Evolutionary conservation across 345 rosid genomes (phyloP), one percentile per base, ranked within the genome.

Genomic region (Pelargonium nanum): DNA sequence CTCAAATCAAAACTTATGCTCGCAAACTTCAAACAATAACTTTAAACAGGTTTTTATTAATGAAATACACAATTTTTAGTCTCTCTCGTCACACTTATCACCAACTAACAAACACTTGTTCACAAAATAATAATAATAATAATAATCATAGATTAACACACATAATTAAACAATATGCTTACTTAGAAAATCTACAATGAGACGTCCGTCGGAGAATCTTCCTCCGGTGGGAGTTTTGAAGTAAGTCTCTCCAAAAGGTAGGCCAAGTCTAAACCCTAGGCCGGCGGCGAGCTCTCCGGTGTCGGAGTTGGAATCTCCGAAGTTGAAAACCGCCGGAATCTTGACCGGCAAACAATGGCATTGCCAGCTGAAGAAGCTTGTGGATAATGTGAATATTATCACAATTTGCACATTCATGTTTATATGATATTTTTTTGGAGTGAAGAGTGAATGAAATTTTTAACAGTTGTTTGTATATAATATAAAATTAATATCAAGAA

Each of bases 291-390:
- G 88, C 55, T 80, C 80, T 20, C 97, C 97, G 0, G 99, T 81
- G 56, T 93, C 99, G 1, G 97, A 89, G 70, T 93, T 93, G 0
- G 99, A 93, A 52, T 92, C 96, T 6, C 95, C 98, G 60, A 92
- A 87, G 87, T 92, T 89, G 78, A 87, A 85, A 65, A 85, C 72
- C 59, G 85, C 68, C 2, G 93, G 96, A 59, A 74, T 78, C 26
- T 83, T 74, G 73, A 34, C 10, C 45, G 45, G 45, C 45, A 15
- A 34, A 15, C 45, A 34, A 34, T 10, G 4, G 12, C 45, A 4
- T n/a, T n/a, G n/a, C n/a, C n/a, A 10, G 45, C 12, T 34, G 45
- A n/a, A n/a, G n/a, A n/a, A n/a, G n/a, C n/a, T 34, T 34, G 45
- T 34, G 45, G 45, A 34, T 34, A 34, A 34, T 5, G 45, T 10